Evolutionary conservation across 306 rosid species (phyloP).

Genomic region (Abrus precatorius): DNA sequence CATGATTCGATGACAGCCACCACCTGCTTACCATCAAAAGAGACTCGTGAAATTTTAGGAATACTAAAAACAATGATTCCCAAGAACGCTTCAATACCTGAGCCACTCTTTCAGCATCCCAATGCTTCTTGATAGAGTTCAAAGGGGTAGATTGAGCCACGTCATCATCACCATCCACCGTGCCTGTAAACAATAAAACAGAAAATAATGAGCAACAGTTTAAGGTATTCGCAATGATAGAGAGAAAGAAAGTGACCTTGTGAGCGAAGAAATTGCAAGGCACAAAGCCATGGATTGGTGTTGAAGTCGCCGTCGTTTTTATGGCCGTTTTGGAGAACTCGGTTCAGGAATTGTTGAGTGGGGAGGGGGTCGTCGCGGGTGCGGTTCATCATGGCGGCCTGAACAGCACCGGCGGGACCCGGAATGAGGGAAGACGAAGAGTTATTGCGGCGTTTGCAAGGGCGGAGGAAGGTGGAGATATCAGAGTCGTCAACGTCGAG

Average conservation of each 20-base stretch:
- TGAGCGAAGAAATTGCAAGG: conserved; percentile 55
- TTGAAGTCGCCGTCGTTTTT: conserved; percentile 52
- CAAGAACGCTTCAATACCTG: conserved; percentile 42
- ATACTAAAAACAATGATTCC: no score
- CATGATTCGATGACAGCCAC: conserved; percentile 75
- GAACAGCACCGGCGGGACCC: conserved; percentile 86
- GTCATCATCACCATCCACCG: conserved; percentile 23
- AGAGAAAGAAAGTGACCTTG: conserved; percentile 40
- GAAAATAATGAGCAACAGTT: no score
- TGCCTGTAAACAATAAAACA: conserved; percentile 21
- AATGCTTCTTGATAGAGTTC: conserved; percentile 63
- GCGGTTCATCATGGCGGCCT: conserved; percentile 80
- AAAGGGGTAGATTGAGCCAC: conserved; percentile 50
- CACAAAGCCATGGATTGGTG: conserved; percentile 68
- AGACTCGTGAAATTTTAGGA: no score
- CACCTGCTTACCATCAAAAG: conserved; percentile 47
- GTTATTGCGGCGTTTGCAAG: conserved; percentile 48
- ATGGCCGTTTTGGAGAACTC: conserved; percentile 57
- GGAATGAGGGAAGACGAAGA: conserved; percentile 59
- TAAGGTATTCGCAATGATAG: no score
- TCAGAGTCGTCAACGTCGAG: conserved; percentile 77
- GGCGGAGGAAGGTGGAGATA: conserved; percentile 61
- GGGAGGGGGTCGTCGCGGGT: conserved; percentile 49
- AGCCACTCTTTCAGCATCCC: conserved; percentile 46
- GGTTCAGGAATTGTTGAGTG: conserved; percentile 77